Percentiles rank a stretch among this genome's conserved stretches.
Conservation (phyloP, 2,329 filamentous ascomycete species). For the Coccinonectria pachysandricola region DNA sequence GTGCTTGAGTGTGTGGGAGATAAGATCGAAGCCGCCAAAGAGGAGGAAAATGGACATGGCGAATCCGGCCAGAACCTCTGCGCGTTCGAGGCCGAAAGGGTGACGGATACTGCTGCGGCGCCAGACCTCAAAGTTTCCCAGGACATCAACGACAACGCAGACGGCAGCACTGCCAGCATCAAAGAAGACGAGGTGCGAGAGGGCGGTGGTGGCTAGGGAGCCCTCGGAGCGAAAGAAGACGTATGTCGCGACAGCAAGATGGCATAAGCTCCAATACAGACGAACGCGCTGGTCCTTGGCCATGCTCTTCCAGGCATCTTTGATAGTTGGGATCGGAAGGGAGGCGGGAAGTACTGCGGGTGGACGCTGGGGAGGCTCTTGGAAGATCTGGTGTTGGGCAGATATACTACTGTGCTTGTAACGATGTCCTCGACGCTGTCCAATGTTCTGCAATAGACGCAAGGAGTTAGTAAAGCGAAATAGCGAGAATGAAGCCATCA, state of each 20-base stretch:
- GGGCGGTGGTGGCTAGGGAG: conserved; percentile 79
- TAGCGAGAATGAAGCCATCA: no score
- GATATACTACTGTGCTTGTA: conserved; percentile 97
- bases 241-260: conserved; percentile 71
- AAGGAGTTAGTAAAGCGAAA: conserved; percentile 3
- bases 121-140: conserved; percentile 97
- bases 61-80: conserved; percentile 89
- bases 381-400: conserved; percentile 82
- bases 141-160: conserved; percentile 84
- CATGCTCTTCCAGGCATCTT: conserved; percentile 84
- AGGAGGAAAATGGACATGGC: conserved; percentile 91
- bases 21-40: conserved; percentile 94
- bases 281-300: conserved; percentile 75
- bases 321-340: conserved; percentile 79
- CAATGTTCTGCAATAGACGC: conserved; percentile 56
- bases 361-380: conserved; percentile 76
- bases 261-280: conserved; percentile 82
- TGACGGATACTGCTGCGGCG: conserved; percentile 84
- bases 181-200: conserved; percentile 90
- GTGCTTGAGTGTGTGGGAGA: conserved; percentile 89
- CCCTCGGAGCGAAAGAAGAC: conserved; percentile 80
- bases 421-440: conserved; percentile 86
- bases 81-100: conserved; percentile 84
- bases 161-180: conserved; percentile 87
- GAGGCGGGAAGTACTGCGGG: conserved; percentile 85